Conservation (phyloP, 2,329 filamentous ascomycete genomes). For the Chrysoporthe cubensis region DNA sequence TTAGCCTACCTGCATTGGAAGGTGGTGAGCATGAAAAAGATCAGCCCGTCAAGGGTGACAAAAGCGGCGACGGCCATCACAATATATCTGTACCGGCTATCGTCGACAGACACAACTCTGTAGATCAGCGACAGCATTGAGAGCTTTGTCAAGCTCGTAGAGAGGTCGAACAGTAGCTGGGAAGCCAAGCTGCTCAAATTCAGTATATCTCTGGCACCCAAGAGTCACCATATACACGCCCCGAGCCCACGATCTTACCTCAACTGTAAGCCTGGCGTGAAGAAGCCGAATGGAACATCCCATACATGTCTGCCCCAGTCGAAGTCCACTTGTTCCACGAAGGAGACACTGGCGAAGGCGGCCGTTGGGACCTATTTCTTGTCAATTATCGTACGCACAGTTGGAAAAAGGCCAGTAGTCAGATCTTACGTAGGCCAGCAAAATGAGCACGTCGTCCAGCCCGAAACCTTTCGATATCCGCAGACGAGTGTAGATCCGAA, state of each 20-base stretch:
- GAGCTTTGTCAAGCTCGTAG: constrained; percentile 45
- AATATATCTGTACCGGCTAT: constrained; percentile 37
- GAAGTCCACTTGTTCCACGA: constrained; percentile 35
- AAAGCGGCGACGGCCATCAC: constrained; percentile 37
- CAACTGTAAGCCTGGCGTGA: constrained; percentile 34
- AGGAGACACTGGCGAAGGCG: constrained; percentile 38
- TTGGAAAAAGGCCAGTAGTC: neutral
- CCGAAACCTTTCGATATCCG: constrained; percentile 41
- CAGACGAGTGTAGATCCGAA: constrained; percentile 43
- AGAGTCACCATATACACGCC: neutral
- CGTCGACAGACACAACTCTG: constrained; percentile 40
- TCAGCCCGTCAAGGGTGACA: constrained; percentile 38
- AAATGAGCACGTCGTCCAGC: constrained; percentile 43
- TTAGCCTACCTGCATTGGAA: constrained; percentile 44
- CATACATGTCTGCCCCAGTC: constrained; percentile 41
- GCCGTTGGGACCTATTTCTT: constrained; percentile 36
- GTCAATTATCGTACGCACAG: neutral
- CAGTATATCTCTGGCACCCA: neutral
- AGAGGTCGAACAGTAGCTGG: constrained; percentile 42
- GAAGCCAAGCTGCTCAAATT: constrained; percentile 36
- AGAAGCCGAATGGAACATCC: constrained; percentile 36
- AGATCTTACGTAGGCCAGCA: constrained; percentile 40
- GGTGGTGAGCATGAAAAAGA: constrained; percentile 42
- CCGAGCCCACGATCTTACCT: constrained; percentile 31
- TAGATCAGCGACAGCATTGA: constrained; percentile 47